Conservation (phyloP, 768 basidiomycete genomes). For the Naganishia vaughanmartiniae region DNA sequence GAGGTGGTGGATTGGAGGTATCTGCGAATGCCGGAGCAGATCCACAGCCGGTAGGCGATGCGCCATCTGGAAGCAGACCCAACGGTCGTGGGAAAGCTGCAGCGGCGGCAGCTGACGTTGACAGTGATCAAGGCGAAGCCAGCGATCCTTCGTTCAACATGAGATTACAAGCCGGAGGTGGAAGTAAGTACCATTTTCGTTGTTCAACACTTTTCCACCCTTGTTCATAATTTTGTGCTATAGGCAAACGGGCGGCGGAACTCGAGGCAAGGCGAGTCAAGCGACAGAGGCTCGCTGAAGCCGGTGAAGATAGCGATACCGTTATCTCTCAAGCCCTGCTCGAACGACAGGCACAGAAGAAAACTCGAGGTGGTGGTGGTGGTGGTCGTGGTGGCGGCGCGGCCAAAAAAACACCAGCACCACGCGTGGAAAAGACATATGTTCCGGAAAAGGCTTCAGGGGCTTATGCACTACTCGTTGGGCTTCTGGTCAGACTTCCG, state of each 20-base stretch:
- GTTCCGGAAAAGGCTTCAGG: constrained; percentile 44
- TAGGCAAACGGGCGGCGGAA: constrained; percentile 9
- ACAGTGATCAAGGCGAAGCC: neutral
- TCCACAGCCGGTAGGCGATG: neutral
- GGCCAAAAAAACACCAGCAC: constrained; percentile 16
- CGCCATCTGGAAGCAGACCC: neutral
- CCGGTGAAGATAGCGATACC: neutral
- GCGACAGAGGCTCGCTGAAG: neutral
- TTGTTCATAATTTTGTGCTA: no score
- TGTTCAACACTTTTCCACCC: neutral
- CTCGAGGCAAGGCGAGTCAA: constrained; percentile 3
- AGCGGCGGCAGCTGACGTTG: constrained; percentile 14
- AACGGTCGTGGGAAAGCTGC: neutral
- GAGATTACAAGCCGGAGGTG: constrained; percentile 10
- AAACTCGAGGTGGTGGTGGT: constrained; percentile 21
- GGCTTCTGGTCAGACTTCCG: constrained; percentile 37
- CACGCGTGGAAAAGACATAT: constrained; percentile 32
- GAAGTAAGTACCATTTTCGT: constrained; percentile 11
- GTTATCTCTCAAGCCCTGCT: neutral
- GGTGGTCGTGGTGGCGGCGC: constrained; percentile 12
- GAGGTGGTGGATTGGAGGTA: constrained; percentile 29
- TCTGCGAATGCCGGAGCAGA: neutral
- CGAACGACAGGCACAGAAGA: constrained; percentile 5
- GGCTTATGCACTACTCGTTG: constrained; percentile 46
- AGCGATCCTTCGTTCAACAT: constrained; percentile 1